Evolutionary conservation across 1,284 basidiomycete species (phyloP).

Genomic region (Leccinum pachyderme): DNA sequence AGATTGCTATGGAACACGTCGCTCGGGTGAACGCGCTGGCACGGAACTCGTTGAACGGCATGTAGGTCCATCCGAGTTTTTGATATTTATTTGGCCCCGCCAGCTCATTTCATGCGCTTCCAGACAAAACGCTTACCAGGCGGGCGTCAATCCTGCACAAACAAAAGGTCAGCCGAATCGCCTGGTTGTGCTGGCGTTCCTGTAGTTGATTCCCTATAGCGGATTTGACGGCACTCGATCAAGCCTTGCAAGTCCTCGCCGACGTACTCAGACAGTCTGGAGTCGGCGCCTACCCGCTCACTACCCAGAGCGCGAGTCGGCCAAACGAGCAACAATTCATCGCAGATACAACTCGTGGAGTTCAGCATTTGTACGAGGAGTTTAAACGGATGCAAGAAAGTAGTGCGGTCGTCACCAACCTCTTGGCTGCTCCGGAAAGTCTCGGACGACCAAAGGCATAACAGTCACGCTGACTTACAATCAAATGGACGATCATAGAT

Average conservation of each 20-base stretch:
- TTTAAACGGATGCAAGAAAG: conserved; percentile 44
- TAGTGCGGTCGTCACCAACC: conserved; percentile 40
- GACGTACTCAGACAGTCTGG: conserved; percentile 43
- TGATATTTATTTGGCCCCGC: background rate
- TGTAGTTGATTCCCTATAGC: conserved; percentile 27
- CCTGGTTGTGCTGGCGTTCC: background rate
- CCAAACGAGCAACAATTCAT: conserved; percentile 37
- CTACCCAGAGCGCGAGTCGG: conserved; percentile 6
- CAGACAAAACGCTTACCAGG: conserved; percentile 47
- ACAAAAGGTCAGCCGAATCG: conserved; percentile 36
- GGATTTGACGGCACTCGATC: conserved; percentile 37
- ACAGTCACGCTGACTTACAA: no score
- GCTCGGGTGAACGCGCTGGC: conserved; percentile 39
- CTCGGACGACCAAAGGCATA: conserved; percentile 17
- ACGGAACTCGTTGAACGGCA: conserved; percentile 36
- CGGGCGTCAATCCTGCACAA: conserved; percentile 38
- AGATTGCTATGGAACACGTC: conserved; percentile 39
- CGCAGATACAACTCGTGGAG: conserved; percentile 36
- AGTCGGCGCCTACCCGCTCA: conserved; percentile 44
- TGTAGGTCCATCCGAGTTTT: conserved; percentile 34
- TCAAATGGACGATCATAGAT: no score
- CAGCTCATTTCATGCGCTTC: background rate
- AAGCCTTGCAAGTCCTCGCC: conserved; percentile 35
- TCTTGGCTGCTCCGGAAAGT: conserved; percentile 20
- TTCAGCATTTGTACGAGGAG: conserved; percentile 41